phyloP scores from a whole-genome alignment of 2,329 filamentous ascomycete genomes.

The Ascochyta clinopodiicola region DNA sequence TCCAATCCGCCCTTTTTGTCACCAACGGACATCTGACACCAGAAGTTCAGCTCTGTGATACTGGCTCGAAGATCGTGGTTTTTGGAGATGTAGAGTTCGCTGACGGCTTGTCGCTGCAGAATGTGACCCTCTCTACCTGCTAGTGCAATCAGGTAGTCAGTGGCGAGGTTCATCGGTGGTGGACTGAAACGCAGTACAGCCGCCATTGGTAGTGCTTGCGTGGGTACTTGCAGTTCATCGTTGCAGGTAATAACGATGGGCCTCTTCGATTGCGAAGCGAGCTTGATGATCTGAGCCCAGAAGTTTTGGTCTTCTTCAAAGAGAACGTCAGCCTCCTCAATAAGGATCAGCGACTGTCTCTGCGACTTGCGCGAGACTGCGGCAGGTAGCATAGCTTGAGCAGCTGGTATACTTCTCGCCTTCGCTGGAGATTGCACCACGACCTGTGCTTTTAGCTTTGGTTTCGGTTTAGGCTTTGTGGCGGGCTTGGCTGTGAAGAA shows the following conservation, averaged over 20 bases:
- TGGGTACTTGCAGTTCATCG: conserved; percentile 80
- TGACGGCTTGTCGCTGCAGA: conserved; percentile 70
- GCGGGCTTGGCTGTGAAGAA: conserved; percentile 70
- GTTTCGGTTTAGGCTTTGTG: conserved; percentile 33
- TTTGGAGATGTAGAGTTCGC: conserved; percentile 73
- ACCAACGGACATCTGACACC: conserved; percentile 95
- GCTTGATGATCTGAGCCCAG: conserved; percentile 79
- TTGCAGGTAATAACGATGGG: conserved; percentile 97
- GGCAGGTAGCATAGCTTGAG: conserved; percentile 32
- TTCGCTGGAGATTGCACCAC: conserved; percentile 20
- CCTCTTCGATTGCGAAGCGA: conserved; percentile 84
- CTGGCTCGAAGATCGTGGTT: conserved; percentile 77
- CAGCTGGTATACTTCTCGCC: conserved; percentile 10
- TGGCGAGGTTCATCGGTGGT: conserved; percentile 70
- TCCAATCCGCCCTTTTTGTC: conserved; percentile 86
- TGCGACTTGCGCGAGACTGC: conserved; percentile 59
- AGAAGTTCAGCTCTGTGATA: conserved; percentile 87
- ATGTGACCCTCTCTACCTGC: conserved; percentile 90
- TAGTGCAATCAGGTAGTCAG: conserved; percentile 81
- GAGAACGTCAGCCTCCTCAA: conserved; percentile 92
- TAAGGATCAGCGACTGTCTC: conserved; percentile 90
- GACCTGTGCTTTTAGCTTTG: conserved; percentile 20
- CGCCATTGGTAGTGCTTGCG: conserved; percentile 77
- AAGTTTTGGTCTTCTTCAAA: conserved; percentile 97
- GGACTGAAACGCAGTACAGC: conserved; percentile 79